phyloP scores from a whole-genome alignment of 116 monocot species.

The Posidonia oceanica region DNA sequence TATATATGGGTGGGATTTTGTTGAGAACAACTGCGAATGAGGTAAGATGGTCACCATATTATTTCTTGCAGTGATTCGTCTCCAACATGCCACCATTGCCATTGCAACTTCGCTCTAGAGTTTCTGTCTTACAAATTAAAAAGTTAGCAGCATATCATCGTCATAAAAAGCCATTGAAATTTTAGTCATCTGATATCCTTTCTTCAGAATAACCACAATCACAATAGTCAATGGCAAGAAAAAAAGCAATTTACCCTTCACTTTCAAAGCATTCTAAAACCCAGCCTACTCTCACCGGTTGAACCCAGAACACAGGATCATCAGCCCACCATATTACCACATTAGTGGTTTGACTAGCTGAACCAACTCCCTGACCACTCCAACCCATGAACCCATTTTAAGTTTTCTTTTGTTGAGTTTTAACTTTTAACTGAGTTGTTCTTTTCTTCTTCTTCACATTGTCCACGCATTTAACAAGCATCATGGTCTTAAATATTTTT shows the following conservation, averaged over 20 bases:
- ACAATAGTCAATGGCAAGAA: not conserved
- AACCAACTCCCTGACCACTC: not conserved
- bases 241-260: not conserved
- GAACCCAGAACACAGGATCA: no score
- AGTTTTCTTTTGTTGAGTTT: no score
- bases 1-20: conserved; percentile 11
- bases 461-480: no score
- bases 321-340: no score
- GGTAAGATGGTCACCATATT: not conserved
- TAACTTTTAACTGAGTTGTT: no score
- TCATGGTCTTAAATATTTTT: no score
- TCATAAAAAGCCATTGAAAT: not conserved
- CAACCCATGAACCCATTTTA: no score
- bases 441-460: no score
- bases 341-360: not conserved
- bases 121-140: not conserved
- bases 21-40: conserved; percentile 7
- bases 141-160: not conserved
- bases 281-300: no score
- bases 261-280: no score
- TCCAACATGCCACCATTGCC: conserved; percentile 15
- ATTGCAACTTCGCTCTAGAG: not conserved
- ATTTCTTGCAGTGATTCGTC: not conserved
- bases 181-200: not conserved
- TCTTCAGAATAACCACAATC: not conserved